A percentile compares a stretch with the other conserved stretches of the same genome.
phyloP scores from a whole-genome alignment of 2,329 filamentous ascomycete genomes.

The Alternaria sp. region DNA sequence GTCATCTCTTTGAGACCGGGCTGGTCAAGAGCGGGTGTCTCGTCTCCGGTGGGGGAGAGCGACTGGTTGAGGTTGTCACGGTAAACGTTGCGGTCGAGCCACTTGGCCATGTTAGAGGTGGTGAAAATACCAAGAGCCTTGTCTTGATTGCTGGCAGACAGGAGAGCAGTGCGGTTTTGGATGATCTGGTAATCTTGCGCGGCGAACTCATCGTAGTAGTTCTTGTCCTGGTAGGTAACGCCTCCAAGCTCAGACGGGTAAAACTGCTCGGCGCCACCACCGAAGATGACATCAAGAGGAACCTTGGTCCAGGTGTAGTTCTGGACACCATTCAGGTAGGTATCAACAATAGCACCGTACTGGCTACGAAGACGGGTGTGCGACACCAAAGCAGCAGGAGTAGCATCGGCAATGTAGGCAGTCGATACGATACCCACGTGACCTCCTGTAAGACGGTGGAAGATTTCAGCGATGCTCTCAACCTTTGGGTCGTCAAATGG shows the following conservation, averaged over 20 bases:
- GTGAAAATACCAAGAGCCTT: slow-evolving; percentile 82
- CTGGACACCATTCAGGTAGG: slow-evolving; percentile 76
- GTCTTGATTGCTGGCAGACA: slow-evolving; percentile 64
- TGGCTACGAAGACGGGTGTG: slow-evolving; percentile 76
- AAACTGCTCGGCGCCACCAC: slow-evolving; percentile 85
- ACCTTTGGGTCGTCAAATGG: slow-evolving; percentile 86
- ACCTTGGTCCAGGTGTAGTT: slow-evolving; percentile 86
- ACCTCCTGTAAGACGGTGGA: slow-evolving; percentile 73
- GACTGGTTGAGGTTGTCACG: slow-evolving; percentile 72
- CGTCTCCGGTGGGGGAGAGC: slow-evolving; percentile 74
- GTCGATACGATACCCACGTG: slow-evolving; percentile 74
- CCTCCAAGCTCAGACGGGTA: slow-evolving; percentile 63
- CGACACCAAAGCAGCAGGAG: slow-evolving; percentile 68
- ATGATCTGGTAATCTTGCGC: slow-evolving; percentile 77
- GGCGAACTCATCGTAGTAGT: slow-evolving; percentile 76
- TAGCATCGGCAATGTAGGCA: slow-evolving; percentile 84
- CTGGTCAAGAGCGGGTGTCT: slow-evolving; percentile 73
- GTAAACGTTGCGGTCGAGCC: slow-evolving; percentile 87
- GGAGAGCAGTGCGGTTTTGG: slow-evolving; percentile 77
- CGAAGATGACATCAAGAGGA: slow-evolving; percentile 79
- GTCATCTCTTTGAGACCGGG: slow-evolving; percentile 92
- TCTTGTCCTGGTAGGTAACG: slow-evolving; percentile 72
- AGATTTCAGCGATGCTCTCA: slow-evolving; percentile 82
- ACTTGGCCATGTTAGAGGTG: slow-evolving; percentile 78
- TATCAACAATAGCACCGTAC: slow-evolving; percentile 78